These are phyloP conservation scores for Ganoderma sinense DNA, from an alignment of 1,284 basidiomycete genomes.

Conservation along the genomic window DNA sequence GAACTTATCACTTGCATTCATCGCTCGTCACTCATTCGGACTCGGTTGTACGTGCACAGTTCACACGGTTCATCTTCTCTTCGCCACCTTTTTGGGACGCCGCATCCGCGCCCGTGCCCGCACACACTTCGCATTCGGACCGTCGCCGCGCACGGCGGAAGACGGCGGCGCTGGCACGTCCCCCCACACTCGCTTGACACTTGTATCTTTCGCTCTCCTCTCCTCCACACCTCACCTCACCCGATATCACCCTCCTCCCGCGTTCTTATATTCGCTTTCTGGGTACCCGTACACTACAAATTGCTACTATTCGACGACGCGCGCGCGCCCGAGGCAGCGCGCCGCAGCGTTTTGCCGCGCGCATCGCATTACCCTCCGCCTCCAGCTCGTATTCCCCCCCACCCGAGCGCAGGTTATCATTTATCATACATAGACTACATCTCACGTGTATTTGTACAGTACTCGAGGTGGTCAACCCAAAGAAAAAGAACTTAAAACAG, in stretches of 20 bases:
- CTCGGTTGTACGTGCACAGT: slow-evolving; percentile 15
- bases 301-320: slow-evolving; percentile 30
- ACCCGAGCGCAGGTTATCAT: slow-evolving; percentile 36
- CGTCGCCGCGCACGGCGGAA: slow-evolving; percentile 13
- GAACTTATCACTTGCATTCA: slow-evolving; percentile 32
- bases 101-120: slow-evolving; percentile 20
- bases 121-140: slow-evolving; percentile 20
- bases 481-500: slow-evolving; percentile 29
- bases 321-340: slow-evolving; percentile 23
- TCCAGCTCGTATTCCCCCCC: slow-evolving; percentile 1
- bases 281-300: slow-evolving; percentile 31
- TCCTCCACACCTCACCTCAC: background rate
- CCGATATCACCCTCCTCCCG: slow-evolving; percentile 6
- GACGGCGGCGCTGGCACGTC: slow-evolving; percentile 20
- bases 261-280: slow-evolving; percentile 24
- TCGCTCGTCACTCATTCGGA: slow-evolving; percentile 32
- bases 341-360: slow-evolving; percentile 33
- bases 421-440: slow-evolving; percentile 49
- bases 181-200: slow-evolving; percentile 28
- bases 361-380: slow-evolving; percentile 23
- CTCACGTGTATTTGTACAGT: slow-evolving; percentile 60
- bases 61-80: slow-evolving; percentile 20
- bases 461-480: slow-evolving; percentile 25
- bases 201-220: background rate
- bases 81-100: slow-evolving; percentile 16